These are phyloP conservation scores for Raffaelea ambrosiae DNA, from an alignment of 2,329 filamentous ascomycete species.

Conservation along the genomic window DNA sequence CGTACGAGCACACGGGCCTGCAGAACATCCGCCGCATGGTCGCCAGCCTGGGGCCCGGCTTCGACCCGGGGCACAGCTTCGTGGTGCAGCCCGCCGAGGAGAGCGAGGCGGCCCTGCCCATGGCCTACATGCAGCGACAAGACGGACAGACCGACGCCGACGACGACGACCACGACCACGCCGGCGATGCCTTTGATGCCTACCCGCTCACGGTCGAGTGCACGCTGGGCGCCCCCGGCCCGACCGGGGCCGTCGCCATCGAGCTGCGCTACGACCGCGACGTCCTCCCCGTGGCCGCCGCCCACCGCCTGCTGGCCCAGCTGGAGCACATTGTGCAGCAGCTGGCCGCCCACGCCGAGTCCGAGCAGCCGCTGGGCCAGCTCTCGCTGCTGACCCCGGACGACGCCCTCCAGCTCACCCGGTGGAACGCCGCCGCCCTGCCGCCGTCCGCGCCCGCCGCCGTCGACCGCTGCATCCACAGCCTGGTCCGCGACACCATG, in stretches of 20 bases:
- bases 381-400: not conserved
- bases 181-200: not conserved
- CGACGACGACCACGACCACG: not conserved
- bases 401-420: not conserved
- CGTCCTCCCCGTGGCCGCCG: not conserved
- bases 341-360: not conserved
- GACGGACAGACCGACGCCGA: not conserved
- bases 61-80: not conserved
- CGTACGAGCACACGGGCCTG: conserved; percentile 55
- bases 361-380: not conserved
- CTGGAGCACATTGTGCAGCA: not conserved
- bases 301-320: not conserved
- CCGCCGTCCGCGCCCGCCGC: not conserved
- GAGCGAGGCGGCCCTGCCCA: not conserved
- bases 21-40: conserved; percentile 42
- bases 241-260: not conserved
- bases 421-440: not conserved
- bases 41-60: not conserved
- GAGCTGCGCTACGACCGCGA: not conserved
- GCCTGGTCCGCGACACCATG: not conserved
- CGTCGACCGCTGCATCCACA: not conserved
- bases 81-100: not conserved
- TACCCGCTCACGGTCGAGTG: not conserved
- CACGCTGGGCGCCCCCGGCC: not conserved
- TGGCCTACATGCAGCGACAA: not conserved